These are phyloP conservation scores for Dendrocalamus latiflorus DNA, from an alignment of 202 grass and related monocot genomes.

Conservation along the genomic window DNA sequence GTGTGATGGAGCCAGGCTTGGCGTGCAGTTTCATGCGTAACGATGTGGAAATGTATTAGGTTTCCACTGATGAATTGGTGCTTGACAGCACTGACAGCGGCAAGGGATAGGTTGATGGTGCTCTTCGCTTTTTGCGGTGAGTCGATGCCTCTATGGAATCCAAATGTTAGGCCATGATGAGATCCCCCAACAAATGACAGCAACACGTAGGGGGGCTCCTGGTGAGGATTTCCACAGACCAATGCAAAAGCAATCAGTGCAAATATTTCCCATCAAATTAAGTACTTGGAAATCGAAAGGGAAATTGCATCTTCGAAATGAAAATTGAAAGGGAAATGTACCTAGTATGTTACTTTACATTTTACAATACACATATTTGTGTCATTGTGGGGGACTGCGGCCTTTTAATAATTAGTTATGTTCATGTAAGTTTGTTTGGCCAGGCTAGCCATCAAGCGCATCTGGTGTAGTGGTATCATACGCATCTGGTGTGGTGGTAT, in stretches of 20 bases:
- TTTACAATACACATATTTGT: background rate
- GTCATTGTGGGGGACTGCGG: too few relatives aligned
- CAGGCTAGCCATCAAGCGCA: too few relatives aligned
- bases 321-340: background rate
- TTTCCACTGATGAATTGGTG: background rate
- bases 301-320: background rate
- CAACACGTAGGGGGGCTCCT: background rate
- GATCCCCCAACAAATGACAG: background rate
- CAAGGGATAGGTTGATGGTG: background rate
- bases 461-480: too few relatives aligned
- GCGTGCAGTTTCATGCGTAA: background rate
- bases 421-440: too few relatives aligned
- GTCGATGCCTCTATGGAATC: background rate
- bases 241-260: background rate
- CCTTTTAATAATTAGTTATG: too few relatives aligned
- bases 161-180: constrained; percentile 8
- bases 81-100: too few relatives aligned
- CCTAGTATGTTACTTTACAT: too few relatives aligned
- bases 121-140: background rate
- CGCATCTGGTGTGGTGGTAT: too few relatives aligned
- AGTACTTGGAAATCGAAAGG: background rate
- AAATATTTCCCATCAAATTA: background rate
- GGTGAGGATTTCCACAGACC: background rate
- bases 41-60: background rate
- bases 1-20: background rate